Evolutionary conservation across 208 protist genomes (phyloP), one percentile per base, ranked within the genome.

Genomic region (Wallacemonas collosoma): DNA sequence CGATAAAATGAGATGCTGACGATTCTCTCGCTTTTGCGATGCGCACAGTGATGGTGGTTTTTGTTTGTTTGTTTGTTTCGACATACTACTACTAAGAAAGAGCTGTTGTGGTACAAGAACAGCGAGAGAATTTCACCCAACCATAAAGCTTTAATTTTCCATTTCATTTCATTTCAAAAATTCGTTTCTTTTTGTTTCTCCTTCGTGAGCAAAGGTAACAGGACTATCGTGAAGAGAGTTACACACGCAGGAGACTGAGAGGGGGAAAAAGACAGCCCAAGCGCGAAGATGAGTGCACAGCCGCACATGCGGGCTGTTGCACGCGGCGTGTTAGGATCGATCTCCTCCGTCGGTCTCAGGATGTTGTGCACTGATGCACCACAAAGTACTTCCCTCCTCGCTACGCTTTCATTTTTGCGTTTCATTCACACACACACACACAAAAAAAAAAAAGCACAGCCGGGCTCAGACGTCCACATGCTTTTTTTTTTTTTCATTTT

Each of bases 11-110:
- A 26, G 26, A 26, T 26, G 26, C 26, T 26, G 26, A 26, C 26
- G 26, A 26, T 26, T 26, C 26, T 26, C 26, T 26, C 26, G 26
- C 26, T 26, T 26, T 26, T 26, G 26, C 26, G 26, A 26, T 26
- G 26, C 26, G 26, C 26, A 26, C 26, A 26, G 26, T 26, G 26
- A 26, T 26, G 26, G 45, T 56, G 51, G 8, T 62, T 62, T 17
- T 7, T 5, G 53, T 6, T 65, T 8, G 1, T 65, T 65, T 45
- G 60, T 51, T 44, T n/a, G 7, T 65, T 65, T 65, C 41, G 60
- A 17, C 60, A 50, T 65, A 51, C 60, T 65, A 65, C 60, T 65
- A 65, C 60, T 69, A 69, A 64, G 15, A 57, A 65, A 26, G 26
- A 64, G 68, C 17, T 44, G 67, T 26, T 54, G 55, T 50, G 39